These are phyloP conservation scores for Dryas integrifolia DNA, from an alignment of 331 rosid species.

Conservation along the genomic window DNA sequence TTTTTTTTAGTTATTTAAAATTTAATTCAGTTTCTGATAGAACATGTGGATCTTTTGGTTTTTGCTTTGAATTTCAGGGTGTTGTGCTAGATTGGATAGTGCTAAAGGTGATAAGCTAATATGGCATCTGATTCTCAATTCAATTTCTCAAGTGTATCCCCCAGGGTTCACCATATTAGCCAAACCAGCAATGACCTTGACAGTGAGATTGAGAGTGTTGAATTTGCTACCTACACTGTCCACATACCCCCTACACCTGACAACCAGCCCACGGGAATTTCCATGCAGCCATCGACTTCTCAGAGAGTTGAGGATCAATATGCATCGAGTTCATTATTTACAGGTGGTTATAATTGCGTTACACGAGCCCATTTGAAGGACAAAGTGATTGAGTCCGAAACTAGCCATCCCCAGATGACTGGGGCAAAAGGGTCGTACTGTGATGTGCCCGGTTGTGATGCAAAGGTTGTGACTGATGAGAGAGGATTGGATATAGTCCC, in stretches of 20 bases:
- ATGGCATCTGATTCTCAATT: constrained; percentile 26
- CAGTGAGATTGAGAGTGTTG: constrained; percentile 36
- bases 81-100: background rate
- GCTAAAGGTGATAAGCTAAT: background rate
- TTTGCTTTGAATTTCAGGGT: constrained; percentile 28
- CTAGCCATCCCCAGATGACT: constrained; percentile 70
- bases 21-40: background rate
- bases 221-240: constrained; percentile 41
- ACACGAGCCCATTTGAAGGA: constrained; percentile 66
- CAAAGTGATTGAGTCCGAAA: constrained; percentile 57
- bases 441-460: constrained; percentile 53
- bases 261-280: constrained; percentile 49
- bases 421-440: constrained; percentile 62
- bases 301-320: constrained; percentile 60
- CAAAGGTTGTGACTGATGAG: constrained; percentile 54
- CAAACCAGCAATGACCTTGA: constrained; percentile 48
- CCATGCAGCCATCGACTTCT: constrained; percentile 51
- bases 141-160: constrained; percentile 18
- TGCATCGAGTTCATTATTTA: constrained; percentile 62
- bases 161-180: constrained; percentile 30
- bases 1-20: background rate
- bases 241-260: constrained; percentile 57
- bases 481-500: constrained; percentile 62
- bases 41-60: background rate
- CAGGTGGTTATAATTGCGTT: constrained; percentile 56